A percentile compares a stretch with the other conserved stretches of the same genome.
Conservation (phyloP, 2,329 filamentous ascomycete species). For the Pseudocercospora fuligena region DNA sequence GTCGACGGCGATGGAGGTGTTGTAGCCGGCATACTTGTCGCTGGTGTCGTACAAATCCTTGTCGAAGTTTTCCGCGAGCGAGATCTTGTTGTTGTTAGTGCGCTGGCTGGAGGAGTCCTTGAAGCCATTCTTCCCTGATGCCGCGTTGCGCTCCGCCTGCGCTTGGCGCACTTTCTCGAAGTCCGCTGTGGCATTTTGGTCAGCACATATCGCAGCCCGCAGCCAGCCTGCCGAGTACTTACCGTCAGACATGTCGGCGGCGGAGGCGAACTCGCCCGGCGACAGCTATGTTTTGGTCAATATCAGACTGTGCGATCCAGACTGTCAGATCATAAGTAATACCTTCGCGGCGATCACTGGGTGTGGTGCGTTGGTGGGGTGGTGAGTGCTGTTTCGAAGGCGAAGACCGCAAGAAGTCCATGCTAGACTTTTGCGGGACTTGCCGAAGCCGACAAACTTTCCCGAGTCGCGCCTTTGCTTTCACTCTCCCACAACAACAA, state of each 20-base stretch:
- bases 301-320: conserved; percentile 13
- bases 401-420: conserved; percentile 1
- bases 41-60: conserved; percentile 75
- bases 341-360: conserved; percentile 19
- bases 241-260: conserved; percentile 31
- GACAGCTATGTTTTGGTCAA: conserved; percentile 18
- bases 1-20: conserved; percentile 80
- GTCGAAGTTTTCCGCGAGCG: conserved; percentile 87
- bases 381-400: neutral
- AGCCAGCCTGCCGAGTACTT: neutral
- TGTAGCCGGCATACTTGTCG: conserved; percentile 88
- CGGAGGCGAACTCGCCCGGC: conserved; percentile 18
- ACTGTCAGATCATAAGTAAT: conserved; percentile 8
- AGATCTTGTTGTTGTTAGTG: conserved; percentile 79
- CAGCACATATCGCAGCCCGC: neutral
- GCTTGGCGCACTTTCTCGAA: conserved; percentile 86
- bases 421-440: neutral
- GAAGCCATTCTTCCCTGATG: conserved; percentile 74
- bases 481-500: neutral
- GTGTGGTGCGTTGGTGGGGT: neutral
- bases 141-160: conserved; percentile 89
- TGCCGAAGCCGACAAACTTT: neutral
- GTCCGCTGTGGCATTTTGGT: conserved; percentile 60
- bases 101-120: conserved; percentile 78
- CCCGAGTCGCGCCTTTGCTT: conserved; percentile 3